Percentiles rank a stretch among this genome's conserved stretches.
phyloP scores from a whole-genome alignment of 164 flowering plant genomes.

The Vitis rupestris region DNA sequence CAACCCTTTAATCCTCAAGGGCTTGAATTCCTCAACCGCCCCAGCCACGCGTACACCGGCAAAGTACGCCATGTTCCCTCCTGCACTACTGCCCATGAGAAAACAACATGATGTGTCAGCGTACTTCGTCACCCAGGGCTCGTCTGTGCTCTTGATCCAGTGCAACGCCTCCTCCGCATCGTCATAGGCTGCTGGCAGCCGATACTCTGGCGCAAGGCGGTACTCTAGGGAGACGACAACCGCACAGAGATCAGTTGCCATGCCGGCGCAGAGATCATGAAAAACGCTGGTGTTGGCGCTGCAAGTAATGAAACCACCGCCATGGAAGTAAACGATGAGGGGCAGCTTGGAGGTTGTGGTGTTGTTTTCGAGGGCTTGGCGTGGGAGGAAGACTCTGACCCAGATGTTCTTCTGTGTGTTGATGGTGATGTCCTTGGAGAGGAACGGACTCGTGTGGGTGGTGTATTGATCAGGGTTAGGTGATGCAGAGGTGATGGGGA shows the following conservation, averaged over 20 bases:
- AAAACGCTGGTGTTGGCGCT: slow-evolving; percentile 15
- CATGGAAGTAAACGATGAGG: slow-evolving; percentile 43
- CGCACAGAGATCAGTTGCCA: slow-evolving; percentile 22
- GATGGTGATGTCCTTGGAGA: slow-evolving; percentile 27
- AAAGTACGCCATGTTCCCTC: slow-evolving; percentile 27
- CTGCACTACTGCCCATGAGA: slow-evolving; percentile 30
- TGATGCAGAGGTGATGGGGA: slow-evolving; percentile 1
- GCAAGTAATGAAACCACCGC: slow-evolving; percentile 48
- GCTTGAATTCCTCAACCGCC: slow-evolving; percentile 14
- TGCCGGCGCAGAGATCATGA: slow-evolving; percentile 26
- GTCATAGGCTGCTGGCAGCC: slow-evolving; percentile 59
- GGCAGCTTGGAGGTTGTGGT: slow-evolving; percentile 29
- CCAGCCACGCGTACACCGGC: slow-evolving; percentile 13
- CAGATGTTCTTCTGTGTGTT: slow-evolving; percentile 29
- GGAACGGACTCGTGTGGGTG: neutral
- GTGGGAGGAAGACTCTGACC: slow-evolving; percentile 38
- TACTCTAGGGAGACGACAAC: slow-evolving; percentile 44
- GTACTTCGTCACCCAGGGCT: slow-evolving; percentile 18
- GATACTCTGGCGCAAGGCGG: slow-evolving; percentile 60
- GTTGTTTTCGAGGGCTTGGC: neutral
- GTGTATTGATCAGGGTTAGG: slow-evolving; percentile 1
- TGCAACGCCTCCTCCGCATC: slow-evolving; percentile 44
- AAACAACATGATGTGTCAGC: slow-evolving; percentile 22
- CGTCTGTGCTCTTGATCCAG: slow-evolving; percentile 27
- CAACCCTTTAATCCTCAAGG: slow-evolving; percentile 33